phyloP scores from a whole-genome alignment of 2,329 filamentous ascomycete genomes.

The Xylariaceae sp. region DNA sequence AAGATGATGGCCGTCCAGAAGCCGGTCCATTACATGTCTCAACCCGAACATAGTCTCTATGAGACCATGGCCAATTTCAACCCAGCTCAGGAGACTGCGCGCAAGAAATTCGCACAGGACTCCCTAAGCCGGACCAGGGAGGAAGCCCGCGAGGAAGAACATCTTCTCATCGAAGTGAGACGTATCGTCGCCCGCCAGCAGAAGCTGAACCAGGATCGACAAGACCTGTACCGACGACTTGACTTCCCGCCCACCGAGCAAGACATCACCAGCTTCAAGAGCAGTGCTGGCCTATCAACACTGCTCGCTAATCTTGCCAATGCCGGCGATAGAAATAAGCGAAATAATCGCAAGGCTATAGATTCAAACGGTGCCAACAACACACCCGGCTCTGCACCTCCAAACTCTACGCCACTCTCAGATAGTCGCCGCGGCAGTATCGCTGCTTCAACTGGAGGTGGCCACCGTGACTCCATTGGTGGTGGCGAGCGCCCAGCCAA shows the following conservation, averaged over 20 bases:
- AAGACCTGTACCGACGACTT: slow-evolving; percentile 80
- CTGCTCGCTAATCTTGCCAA: slow-evolving; percentile 79
- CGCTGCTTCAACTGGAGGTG: slow-evolving; percentile 38
- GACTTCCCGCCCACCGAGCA: slow-evolving; percentile 71
- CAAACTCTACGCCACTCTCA: slow-evolving; percentile 35
- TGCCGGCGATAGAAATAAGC: slow-evolving; percentile 83
- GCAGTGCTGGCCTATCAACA: slow-evolving; percentile 72
- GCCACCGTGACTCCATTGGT: slow-evolving; percentile 43
- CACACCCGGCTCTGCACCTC: slow-evolving; percentile 25
- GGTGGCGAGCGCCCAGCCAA: slow-evolving; percentile 41
- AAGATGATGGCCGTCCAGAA: slow-evolving; percentile 78
- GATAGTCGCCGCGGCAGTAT: slow-evolving; percentile 52
- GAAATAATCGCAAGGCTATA: slow-evolving; percentile 73
- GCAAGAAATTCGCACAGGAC: slow-evolving; percentile 81
- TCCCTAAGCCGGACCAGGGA: slow-evolving; percentile 76
- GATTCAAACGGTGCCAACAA: slow-evolving; percentile 51
- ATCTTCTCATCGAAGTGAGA: slow-evolving; percentile 83
- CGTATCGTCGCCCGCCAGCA: slow-evolving; percentile 85
- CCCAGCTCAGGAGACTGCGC: slow-evolving; percentile 68
- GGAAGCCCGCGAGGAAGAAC: slow-evolving; percentile 88
- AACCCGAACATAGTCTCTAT: slow-evolving; percentile 75
- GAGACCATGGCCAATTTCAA: slow-evolving; percentile 87
- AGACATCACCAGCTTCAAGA: slow-evolving; percentile 74
- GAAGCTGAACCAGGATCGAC: slow-evolving; percentile 80
- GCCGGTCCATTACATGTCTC: slow-evolving; percentile 81